phyloP scores from a whole-genome alignment of 2,329 filamentous ascomycete species.

The Xylaria sp. region DNA sequence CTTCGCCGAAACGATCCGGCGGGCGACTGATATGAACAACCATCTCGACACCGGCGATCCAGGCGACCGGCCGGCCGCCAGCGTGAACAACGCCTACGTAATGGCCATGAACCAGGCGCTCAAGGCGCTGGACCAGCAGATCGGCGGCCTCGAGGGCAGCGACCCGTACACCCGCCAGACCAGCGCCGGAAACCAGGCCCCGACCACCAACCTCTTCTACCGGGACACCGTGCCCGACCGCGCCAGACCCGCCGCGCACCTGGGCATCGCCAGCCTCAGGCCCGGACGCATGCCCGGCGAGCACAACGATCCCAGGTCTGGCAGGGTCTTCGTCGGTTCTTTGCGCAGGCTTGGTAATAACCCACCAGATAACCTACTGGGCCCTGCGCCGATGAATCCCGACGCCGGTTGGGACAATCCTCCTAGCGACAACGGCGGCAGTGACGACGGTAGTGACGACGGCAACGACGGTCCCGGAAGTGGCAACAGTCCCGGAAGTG shows the following conservation, averaged over 20 bases:
- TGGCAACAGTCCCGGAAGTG: no score
- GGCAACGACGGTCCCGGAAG: no score
- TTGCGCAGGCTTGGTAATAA: conserved; percentile 5
- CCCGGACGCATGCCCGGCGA: conserved; percentile 24
- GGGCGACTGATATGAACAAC: conserved; percentile 8
- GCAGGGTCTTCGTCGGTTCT: conserved; percentile 27
- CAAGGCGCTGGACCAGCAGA: conserved; percentile 24
- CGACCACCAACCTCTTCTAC: conserved; percentile 3
- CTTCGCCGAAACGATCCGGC: conserved; percentile 7
- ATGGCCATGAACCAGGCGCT: conserved; percentile 26
- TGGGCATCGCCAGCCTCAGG: conserved; percentile 16
- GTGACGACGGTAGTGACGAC: no score
- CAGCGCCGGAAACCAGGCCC: conserved; percentile 4
- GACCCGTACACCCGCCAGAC: conserved; percentile 3
- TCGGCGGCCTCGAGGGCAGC: conserved; percentile 10
- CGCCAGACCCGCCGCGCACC: conserved; percentile 12
- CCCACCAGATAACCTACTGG: background rate
- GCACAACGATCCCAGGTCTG: conserved; percentile 11
- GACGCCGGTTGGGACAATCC: no score
- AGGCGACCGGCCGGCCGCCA: conserved; percentile 18
- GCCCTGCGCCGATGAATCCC: background rate
- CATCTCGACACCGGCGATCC: conserved; percentile 25
- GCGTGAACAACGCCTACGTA: conserved; percentile 29
- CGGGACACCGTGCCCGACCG: conserved; percentile 11
- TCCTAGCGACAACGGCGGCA: no score